Evolutionary conservation across 108 stramenopile genomes (phyloP), one percentile per base, ranked within the genome.

Genomic region (Cyclotella sp.): DNA sequence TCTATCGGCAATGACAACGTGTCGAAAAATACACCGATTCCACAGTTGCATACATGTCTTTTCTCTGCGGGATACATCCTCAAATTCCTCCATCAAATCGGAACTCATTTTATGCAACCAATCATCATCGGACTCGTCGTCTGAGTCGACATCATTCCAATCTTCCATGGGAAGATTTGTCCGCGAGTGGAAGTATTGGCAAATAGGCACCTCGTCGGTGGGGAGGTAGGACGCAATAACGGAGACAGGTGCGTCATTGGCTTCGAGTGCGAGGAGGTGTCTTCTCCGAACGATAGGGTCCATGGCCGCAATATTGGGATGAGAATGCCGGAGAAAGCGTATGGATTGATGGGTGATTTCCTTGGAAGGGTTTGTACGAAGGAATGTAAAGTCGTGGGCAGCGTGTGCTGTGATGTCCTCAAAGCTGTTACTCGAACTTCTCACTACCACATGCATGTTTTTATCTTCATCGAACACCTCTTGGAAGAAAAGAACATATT

Each of bases 11-110:
- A 84, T 68, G 0, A 81, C 57, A 58, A 69, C 43, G 59, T 71
- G 47, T 24, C 76, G 47, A 46, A 68, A 76, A 39, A 85, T 85
- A 68, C 84, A 86, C 19, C 67, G 68, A 63, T 86, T 88, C 88
- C 85, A 88, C n/a, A 88, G 28, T 66, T 84, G 83, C 79, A 85
- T 79, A 52, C 86, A 86, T 26, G 58, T 45, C 63, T 88, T 86
- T 46, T 86, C 88, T 55, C 73, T 60, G 14, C 51, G 39, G 3
- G 84, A 76, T 39, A 88, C 83, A 47, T 88, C 88, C 27, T 88
- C 83, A 55, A 88, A 88, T 27, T 86, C 80, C 53, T 84, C 85
- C 16, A 88, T 58, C 44, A 88, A 55, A 43, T 83, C 55, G n/a
- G 47, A 34, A 18, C 59, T 62, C 53, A 68, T 80, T 49, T 70